phyloP scores from a whole-genome alignment of 176 grass and related monocot genomes.

The Aegilops speltoides region DNA sequence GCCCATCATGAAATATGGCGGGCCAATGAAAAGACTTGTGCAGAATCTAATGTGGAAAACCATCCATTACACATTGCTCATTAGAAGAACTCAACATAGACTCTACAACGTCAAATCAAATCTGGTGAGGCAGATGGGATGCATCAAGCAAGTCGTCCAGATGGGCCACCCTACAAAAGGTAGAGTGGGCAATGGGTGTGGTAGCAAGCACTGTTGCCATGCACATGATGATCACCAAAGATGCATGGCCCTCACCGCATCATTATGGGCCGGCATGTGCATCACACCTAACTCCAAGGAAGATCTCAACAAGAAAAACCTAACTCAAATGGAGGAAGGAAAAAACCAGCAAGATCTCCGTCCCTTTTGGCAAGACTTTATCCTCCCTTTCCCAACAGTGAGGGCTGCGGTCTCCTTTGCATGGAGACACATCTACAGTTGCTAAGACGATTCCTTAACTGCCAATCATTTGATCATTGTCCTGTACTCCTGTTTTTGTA shows the following conservation, averaged over 20 bases:
- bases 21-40: not conserved
- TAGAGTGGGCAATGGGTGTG: conserved; percentile 40
- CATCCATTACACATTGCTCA: not conserved
- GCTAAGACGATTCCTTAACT: not conserved
- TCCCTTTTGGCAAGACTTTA: conserved; percentile 7
- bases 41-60: not conserved
- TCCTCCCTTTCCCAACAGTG: conserved; percentile 11
- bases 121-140: conserved; percentile 32
- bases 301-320: not conserved
- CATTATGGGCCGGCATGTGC: conserved; percentile 49
- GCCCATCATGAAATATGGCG: not conserved
- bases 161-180: conserved; percentile 53
- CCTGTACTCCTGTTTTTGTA: not conserved
- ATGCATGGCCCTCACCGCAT: conserved; percentile 34
- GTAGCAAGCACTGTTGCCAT: conserved; percentile 24
- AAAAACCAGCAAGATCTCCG: not conserved
- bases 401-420: not conserved
- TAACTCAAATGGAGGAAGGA: not conserved
- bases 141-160: conserved; percentile 28
- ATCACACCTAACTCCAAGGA: conserved; percentile 26
- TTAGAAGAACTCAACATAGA: not conserved
- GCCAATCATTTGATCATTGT: not conserved
- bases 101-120: not conserved
- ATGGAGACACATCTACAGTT: conserved; percentile 10
- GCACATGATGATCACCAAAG: conserved; percentile 39